A percentile compares a stretch with the other conserved stretches of the same genome.
Evolutionary conservation across 129 eudicot genomes (phyloP).

Genomic region (Flaveria bidentis): DNA sequence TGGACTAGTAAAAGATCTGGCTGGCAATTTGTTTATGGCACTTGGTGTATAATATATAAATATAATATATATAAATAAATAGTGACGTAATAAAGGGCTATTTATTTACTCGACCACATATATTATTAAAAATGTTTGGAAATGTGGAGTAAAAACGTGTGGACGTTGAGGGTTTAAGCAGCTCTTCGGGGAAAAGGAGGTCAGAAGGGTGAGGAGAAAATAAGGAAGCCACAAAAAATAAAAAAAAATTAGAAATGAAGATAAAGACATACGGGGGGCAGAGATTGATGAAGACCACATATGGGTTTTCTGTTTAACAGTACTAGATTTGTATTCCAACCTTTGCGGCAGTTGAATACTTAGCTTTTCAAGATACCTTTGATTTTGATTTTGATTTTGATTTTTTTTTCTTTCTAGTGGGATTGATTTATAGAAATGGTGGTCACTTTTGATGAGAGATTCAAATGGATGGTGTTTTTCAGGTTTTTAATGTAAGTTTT

Average conservation of each 20-base stretch:
- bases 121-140: background rate
- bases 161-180: conserved; percentile 32
- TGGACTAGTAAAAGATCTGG: background rate
- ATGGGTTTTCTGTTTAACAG: background rate
- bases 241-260: background rate
- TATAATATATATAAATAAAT: background rate
- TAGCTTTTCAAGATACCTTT: background rate
- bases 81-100: conserved; percentile 24
- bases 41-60: background rate
- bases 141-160: conserved; percentile 16
- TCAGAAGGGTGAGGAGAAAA: conserved; percentile 1
- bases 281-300: conserved; percentile 1
- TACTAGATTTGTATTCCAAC: conserved; percentile 12
- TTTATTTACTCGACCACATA: conserved; percentile 22
- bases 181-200: conserved; percentile 28
- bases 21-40: background rate
- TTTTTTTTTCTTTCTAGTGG: no score
- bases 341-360: conserved; percentile 9
- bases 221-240: conserved; percentile 18
- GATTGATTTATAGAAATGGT: no score
- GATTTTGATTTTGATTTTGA: no score
- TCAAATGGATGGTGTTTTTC: no score
- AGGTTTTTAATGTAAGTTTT: no score
- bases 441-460: no score
- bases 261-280: background rate